Conservation (phyloP, 371 early-diverging fungal species). For the Capillidium heterosporum region DNA sequence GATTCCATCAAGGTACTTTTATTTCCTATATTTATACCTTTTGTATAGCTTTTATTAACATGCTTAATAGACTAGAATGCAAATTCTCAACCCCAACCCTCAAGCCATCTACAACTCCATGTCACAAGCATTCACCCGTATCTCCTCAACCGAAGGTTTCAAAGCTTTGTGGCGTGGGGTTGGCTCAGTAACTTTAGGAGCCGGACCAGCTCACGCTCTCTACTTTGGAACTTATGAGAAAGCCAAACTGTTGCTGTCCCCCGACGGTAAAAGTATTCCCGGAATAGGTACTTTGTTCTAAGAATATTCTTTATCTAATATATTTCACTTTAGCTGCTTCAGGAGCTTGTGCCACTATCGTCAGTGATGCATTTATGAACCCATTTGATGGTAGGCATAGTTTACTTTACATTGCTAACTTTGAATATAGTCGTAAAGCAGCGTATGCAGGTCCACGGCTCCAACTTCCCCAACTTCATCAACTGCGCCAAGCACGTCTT, state of each 20-base stretch:
- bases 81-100: constrained; percentile 38
- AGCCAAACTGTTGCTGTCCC: constrained; percentile 50
- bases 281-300: constrained; percentile 29
- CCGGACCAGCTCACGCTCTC: constrained; percentile 91
- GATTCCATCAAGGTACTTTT: constrained; percentile 75
- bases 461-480: constrained; percentile 31
- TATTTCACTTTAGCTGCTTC: constrained; percentile 32
- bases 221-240: constrained; percentile 90
- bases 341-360: constrained; percentile 79
- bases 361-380: constrained; percentile 79
- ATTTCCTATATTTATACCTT: background rate
- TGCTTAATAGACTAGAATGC: constrained; percentile 66
- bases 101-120: constrained; percentile 41
- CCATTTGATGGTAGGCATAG: constrained; percentile 72
- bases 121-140: constrained; percentile 31
- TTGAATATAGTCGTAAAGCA: constrained; percentile 62
- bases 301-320: background rate
- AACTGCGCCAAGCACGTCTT: constrained; percentile 45
- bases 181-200: constrained; percentile 74
- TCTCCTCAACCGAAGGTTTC: constrained; percentile 50
- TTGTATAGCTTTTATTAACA: background rate
- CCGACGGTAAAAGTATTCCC: constrained; percentile 30
- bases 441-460: constrained; percentile 71
- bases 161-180: constrained; percentile 81
- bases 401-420: background rate